Percentiles rank a stretch among this genome's conserved stretches.
These are phyloP conservation scores for Nemania sp. DNA, from an alignment of 2,329 filamentous ascomycete genomes.

Conservation along the genomic window DNA sequence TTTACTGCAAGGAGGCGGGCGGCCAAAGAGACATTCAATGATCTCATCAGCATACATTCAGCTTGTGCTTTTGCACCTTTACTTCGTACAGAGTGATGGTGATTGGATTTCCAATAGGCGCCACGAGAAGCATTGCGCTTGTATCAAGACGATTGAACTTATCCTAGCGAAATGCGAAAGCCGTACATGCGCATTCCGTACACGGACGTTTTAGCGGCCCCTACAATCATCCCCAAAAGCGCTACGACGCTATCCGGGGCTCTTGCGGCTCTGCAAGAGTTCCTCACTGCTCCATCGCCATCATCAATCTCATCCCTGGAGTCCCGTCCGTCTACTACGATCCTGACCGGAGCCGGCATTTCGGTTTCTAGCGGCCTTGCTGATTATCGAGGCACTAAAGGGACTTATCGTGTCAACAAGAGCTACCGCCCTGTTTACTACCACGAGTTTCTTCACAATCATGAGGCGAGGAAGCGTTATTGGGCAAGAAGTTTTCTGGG, in stretches of 20 bases:
- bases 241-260: constrained; percentile 73
- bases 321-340: constrained; percentile 52
- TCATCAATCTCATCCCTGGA: constrained; percentile 45
- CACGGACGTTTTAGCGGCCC: constrained; percentile 77
- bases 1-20: too few species aligned
- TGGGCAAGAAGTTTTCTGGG: constrained; percentile 95
- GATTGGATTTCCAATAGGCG: too few species aligned
- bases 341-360: constrained; percentile 81
- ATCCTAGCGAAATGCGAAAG: constrained; percentile 67
- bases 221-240: constrained; percentile 71
- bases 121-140: too few species aligned
- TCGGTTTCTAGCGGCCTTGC: constrained; percentile 91
- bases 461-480: constrained; percentile 87
- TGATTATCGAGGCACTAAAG: constrained; percentile 87
- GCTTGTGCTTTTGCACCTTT: too few species aligned
- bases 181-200: constrained; percentile 88
- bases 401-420: constrained; percentile 91
- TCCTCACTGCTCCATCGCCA: constrained; percentile 65
- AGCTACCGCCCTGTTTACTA: constrained; percentile 90
- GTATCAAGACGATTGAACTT: too few species aligned
- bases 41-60: too few species aligned
- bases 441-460: constrained; percentile 80
- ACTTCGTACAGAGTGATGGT: too few species aligned
- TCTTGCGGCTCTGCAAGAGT: constrained; percentile 73
- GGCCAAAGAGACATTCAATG: too few species aligned